These are phyloP conservation scores for Penicillium longicatenatum DNA, from an alignment of 495 filamentous ascomycete species.

Conservation along the genomic window DNA sequence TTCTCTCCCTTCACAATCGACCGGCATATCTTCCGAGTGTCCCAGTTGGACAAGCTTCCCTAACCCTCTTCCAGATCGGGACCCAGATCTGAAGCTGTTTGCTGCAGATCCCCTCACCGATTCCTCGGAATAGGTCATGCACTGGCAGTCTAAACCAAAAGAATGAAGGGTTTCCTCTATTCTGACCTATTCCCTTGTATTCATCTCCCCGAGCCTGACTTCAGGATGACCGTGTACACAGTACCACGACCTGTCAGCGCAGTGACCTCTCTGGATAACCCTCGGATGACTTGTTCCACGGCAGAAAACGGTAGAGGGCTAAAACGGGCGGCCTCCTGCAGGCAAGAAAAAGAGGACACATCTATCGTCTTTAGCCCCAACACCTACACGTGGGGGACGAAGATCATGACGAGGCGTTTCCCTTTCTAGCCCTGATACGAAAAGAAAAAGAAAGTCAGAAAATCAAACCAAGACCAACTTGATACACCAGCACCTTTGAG, in stretches of 20 bases:
- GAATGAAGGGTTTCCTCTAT: background rate
- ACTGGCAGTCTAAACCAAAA: constrained; percentile 22
- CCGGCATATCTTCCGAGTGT: constrained; percentile 41
- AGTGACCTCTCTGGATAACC: constrained; percentile 12
- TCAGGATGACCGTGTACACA: constrained; percentile 15
- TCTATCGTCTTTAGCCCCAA: constrained; percentile 4
- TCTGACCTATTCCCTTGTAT: background rate
- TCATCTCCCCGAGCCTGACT: constrained; percentile 5
- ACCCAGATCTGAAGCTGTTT: constrained; percentile 22
- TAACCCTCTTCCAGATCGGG: constrained; percentile 2
- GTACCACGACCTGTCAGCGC: constrained; percentile 10
- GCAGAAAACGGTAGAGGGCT: constrained; percentile 35
- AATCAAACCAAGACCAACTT: background rate
- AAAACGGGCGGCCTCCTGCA: constrained; percentile 46
- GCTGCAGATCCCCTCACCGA: constrained; percentile 18
- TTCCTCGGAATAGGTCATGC: constrained; percentile 13
- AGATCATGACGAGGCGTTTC: constrained; percentile 4
- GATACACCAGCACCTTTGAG: background rate
- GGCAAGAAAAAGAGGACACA: constrained; percentile 21
- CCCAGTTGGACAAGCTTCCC: constrained; percentile 22
- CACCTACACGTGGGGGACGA: constrained; percentile 15
- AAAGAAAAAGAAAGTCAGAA: background rate
- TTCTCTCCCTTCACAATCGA: constrained; percentile 30
- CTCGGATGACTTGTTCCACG: constrained; percentile 36
- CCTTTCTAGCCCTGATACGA: background rate